A percentile compares a stretch with the other conserved stretches of the same genome.
phyloP scores from a whole-genome alignment of 2,329 filamentous ascomycete genomes.

The Diaporthe humulicola region DNA sequence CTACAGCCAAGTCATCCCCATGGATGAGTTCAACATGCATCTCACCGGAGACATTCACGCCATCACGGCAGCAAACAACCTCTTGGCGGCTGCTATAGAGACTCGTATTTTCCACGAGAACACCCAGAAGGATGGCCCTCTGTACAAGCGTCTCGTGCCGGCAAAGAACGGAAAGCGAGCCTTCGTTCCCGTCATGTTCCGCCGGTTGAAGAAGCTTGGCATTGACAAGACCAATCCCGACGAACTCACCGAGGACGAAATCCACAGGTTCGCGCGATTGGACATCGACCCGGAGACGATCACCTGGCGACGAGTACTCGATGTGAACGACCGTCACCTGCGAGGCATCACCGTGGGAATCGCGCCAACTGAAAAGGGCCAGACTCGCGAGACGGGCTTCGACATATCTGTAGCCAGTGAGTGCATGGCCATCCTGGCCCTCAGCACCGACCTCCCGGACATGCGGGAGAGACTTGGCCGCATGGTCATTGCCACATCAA shows the following conservation, averaged over 20 bases:
- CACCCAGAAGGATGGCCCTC: constrained; percentile 89
- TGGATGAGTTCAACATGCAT: constrained; percentile 99
- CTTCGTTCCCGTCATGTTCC: constrained; percentile 93
- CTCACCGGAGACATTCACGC: constrained; percentile 98
- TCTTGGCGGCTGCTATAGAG: constrained; percentile 95
- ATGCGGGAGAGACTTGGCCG: constrained; percentile 93
- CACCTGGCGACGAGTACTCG: constrained; percentile 94
- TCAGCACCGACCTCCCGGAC: constrained; percentile 88
- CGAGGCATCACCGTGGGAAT: constrained; percentile 90
- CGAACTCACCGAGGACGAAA: constrained; percentile 91
- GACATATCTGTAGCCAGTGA: constrained; percentile 98
- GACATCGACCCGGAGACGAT: constrained; percentile 98
- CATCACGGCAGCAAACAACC: constrained; percentile 96
- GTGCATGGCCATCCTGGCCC: constrained; percentile 97
- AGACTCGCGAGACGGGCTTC: constrained; percentile 90
- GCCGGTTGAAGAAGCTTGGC: constrained; percentile 92
- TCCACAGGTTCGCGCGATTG: constrained; percentile 87
- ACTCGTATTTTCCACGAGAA: constrained; percentile 98
- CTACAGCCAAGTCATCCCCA: constrained; percentile 98
- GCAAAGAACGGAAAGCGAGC: constrained; percentile 89
- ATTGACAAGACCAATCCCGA: constrained; percentile 96
- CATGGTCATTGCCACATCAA: constrained; percentile 95
- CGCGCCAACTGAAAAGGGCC: constrained; percentile 90
- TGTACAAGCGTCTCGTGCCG: constrained; percentile 91
- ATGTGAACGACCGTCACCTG: constrained; percentile 96